Base-by-base conservation (phyloP, 192 early-diverging fungal species). In the Coemansia sp. region DNA sequence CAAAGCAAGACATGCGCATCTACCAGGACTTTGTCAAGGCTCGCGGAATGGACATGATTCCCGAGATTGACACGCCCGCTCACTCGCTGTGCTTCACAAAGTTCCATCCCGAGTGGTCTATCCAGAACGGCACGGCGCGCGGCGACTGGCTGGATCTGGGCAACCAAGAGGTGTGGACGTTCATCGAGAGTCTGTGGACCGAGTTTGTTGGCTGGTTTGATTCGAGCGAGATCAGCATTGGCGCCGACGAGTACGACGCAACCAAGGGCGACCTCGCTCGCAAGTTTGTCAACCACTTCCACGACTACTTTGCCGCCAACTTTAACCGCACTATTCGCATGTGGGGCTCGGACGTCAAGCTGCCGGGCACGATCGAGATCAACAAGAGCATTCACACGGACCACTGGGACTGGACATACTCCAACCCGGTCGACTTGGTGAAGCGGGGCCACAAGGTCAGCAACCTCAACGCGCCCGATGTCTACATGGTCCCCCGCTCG, bases 161-260 rank as follows among this genome's bases (percentile, higher is more conserved):
- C 33, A 81, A 81, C 62, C 68, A 56, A 32, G 73, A 63, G 32
- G 67, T 75, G 10, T 63, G 55, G 63, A 34, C 52, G 18, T 81
- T 81, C 27, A 43, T 76, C 32, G 63, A 76, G 55, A 48, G 52
- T 21, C 65, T 81, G 29, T 81, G 78, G 78, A 53, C 62, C 38
- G 73, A 81, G 60, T 71, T 81, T 46, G 65, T 60, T 18, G 72
- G 64, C 8, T 81, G 78, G 78, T 81, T 81, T 27, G 78, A 81
- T 21, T 76, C 78, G 22, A 58, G 64, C 50, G 66, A 70, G 32
- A 62, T 81, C 8, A 61, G 60, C 43, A 81, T 81, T 33, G 78
- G 78, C 24, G 78, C 78, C 36, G 78, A 81, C 55, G 74, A 72
- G 66, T 76, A 76, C 62, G 72, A 70, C 48, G 65, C 57, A 5